phyloP scores from a whole-genome alignment of 495 filamentous ascomycete genomes.

The Polyplosphaeria fusca region DNA sequence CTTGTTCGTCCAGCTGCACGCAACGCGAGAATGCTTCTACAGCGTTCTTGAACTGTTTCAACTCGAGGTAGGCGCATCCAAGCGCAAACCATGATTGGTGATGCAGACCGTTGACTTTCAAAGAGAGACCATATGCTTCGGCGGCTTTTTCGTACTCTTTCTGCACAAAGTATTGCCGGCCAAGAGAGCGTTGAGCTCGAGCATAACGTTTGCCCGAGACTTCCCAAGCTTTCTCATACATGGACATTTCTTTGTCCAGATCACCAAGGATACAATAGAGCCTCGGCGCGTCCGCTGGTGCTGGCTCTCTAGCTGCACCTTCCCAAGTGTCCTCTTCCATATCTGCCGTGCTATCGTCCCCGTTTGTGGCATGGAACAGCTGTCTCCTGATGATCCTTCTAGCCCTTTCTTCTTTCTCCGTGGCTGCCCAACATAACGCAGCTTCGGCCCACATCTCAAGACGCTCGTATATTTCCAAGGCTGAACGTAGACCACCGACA shows the following conservation, averaged over 20 bases:
- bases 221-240: constrained; percentile 87
- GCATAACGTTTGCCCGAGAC: constrained; percentile 77
- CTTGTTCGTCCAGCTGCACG: constrained; percentile 78
- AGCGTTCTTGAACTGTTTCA: constrained; percentile 73
- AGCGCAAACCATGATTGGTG: constrained; percentile 81
- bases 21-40: constrained; percentile 78
- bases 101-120: constrained; percentile 76
- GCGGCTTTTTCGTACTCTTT: constrained; percentile 67
- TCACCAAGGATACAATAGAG: constrained; percentile 94
- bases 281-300: constrained; percentile 79
- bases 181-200: constrained; percentile 82
- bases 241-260: constrained; percentile 65
- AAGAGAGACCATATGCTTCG: constrained; percentile 70
- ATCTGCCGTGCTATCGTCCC: constrained; percentile 48
- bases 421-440: constrained; percentile 80
- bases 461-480: constrained; percentile 93
- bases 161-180: constrained; percentile 65
- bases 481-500: constrained; percentile 81
- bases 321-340: constrained; percentile 47
- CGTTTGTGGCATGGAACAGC: constrained; percentile 62
- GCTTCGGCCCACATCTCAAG: constrained; percentile 94
- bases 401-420: constrained; percentile 81
- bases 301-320: constrained; percentile 58
- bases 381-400: constrained; percentile 68
- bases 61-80: constrained; percentile 79